Evolutionary conservation across 139 green algal genomes (phyloP).

Genomic region (Chlorella sp.): DNA sequence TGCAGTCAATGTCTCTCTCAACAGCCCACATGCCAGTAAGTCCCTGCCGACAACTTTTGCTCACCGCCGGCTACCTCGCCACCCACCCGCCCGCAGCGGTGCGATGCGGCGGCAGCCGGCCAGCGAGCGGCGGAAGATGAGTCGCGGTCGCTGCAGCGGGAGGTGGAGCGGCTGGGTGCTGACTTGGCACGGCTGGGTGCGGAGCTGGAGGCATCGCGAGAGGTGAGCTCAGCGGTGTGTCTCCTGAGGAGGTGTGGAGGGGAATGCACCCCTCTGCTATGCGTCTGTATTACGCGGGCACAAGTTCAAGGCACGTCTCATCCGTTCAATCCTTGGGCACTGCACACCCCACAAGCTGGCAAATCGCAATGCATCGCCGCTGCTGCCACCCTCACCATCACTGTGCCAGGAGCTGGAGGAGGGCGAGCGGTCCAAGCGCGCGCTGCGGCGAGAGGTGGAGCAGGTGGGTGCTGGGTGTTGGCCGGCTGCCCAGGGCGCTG

Average conservation of each 20-base stretch:
- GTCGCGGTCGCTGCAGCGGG: neutral
- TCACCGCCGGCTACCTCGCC: neutral
- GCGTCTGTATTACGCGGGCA: too few species aligned
- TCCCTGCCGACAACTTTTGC: neutral
- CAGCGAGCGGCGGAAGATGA: conserved; percentile 13
- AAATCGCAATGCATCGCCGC: too few species aligned
- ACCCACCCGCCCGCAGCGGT: neutral
- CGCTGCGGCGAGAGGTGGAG: conserved; percentile 19
- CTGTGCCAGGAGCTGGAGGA: neutral
- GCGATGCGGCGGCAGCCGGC: neutral
- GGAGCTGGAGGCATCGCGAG: neutral
- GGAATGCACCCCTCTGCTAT: too few species aligned
- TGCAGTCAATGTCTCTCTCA: too few species aligned
- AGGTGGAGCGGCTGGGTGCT: conserved; percentile 8
- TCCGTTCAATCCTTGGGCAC: too few species aligned
- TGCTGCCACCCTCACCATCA: too few species aligned
- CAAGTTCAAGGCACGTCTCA: too few species aligned
- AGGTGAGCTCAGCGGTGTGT: too few species aligned
- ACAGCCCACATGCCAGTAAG: too few species aligned
- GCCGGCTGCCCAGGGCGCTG: neutral
- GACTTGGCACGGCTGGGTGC: conserved; percentile 3
- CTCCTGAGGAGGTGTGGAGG: too few species aligned
- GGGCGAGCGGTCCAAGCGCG: neutral
- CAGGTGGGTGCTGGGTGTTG: conserved; percentile 21
- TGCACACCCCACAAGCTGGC: too few species aligned